A percentile compares a stretch with the other conserved stretches of the same genome.
These are phyloP conservation scores for Rhodotorula sp. DNA, from an alignment of 1,284 basidiomycete genomes.

Conservation along the genomic window DNA sequence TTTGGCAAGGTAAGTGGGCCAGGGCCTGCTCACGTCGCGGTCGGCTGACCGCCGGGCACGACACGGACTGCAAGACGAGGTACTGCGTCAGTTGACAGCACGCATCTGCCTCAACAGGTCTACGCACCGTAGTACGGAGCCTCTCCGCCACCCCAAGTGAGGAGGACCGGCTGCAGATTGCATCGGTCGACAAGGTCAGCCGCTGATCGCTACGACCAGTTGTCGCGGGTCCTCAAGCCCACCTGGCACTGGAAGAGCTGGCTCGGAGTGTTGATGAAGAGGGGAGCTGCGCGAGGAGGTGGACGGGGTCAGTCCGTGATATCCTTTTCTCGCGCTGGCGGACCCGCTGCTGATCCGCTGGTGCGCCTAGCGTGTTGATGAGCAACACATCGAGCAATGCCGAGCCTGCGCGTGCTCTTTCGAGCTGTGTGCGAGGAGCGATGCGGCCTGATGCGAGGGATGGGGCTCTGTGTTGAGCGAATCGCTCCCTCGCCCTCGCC, in stretches of 20 bases:
- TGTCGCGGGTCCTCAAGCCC: no score
- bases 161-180: conserved; percentile 11
- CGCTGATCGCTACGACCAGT: not conserved
- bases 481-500: not conserved
- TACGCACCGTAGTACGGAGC: conserved; percentile 35
- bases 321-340: not conserved
- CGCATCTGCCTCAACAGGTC: not conserved
- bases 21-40: conserved; percentile 4
- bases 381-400: no score
- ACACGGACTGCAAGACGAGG: conserved; percentile 15
- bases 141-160: conserved; percentile 29
- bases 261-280: conserved; percentile 33
- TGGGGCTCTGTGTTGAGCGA: conserved; percentile 7
- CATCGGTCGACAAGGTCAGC: not conserved
- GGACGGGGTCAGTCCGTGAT: not conserved
- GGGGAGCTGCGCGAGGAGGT: not conserved
- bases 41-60: conserved; percentile 30
- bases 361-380: not conserved
- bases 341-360: no score
- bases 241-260: conserved; percentile 19
- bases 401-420: no score
- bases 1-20: conserved; percentile 1
- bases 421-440: not conserved
- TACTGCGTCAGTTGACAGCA: not conserved
- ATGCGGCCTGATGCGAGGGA: not conserved